Conservation (phyloP, 345 rosid species). For the Dimocarpus longan region DNA sequence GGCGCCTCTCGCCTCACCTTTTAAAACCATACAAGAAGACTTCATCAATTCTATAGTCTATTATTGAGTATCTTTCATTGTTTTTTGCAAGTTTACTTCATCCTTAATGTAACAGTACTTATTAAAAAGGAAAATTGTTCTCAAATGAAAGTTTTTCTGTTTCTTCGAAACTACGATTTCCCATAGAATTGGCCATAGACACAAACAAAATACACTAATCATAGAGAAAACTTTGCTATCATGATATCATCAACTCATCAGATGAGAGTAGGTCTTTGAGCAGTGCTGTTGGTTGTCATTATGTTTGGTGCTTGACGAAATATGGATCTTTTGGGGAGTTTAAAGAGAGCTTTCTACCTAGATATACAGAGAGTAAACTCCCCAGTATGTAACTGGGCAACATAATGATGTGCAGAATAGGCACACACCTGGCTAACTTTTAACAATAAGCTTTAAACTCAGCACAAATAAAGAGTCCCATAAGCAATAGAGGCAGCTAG, state of each 20-base stretch:
- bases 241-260: neutral
- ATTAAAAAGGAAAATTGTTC: no score
- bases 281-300: neutral
- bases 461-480: neutral
- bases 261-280: neutral
- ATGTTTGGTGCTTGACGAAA: neutral
- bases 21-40: no score
- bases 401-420: neutral
- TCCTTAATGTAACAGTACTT: no score
- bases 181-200: neutral
- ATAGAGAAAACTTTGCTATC: neutral
- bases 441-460: neutral
- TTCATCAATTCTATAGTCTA: neutral
- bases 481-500: slow-evolving; percentile 3
- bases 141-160: neutral
- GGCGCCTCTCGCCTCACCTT: no score
- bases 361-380: neutral
- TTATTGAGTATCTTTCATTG: neutral
- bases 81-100: neutral
- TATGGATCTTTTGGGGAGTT: neutral
- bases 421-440: neutral
- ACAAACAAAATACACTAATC: neutral
- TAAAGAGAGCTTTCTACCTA: neutral
- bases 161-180: neutral
- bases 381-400: neutral